Percentiles rank a stretch among this genome's conserved stretches.
Conservation (phyloP, 1,139 yeast species). For the Hyphopichia fennica region DNA sequence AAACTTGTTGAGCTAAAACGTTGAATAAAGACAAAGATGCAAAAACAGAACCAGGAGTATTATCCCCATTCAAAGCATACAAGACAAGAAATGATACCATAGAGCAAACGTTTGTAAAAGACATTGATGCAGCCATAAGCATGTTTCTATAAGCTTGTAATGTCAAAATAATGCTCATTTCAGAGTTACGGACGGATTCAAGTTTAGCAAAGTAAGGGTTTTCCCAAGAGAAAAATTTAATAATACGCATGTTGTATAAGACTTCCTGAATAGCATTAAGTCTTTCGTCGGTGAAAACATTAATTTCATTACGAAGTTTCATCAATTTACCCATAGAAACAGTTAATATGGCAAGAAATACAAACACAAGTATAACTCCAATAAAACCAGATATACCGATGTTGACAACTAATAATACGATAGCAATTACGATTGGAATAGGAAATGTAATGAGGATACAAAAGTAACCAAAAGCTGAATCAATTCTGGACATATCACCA, state of each 20-base stretch:
- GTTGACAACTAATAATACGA: slow-evolving; percentile 61
- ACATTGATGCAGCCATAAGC: slow-evolving; percentile 11
- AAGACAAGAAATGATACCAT: slow-evolving; percentile 14
- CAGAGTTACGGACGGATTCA: slow-evolving; percentile 7
- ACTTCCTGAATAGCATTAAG: slow-evolving; percentile 60
- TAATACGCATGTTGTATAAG: slow-evolving; percentile 57
- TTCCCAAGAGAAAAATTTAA: slow-evolving; percentile 52
- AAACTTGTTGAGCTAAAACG: slow-evolving; percentile 48
- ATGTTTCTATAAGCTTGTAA: slow-evolving; percentile 13
- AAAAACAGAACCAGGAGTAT: slow-evolving; percentile 71
- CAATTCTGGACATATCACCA: slow-evolving; percentile 22
- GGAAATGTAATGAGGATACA: slow-evolving; percentile 62
- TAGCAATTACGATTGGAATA: slow-evolving; percentile 50
- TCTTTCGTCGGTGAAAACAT: slow-evolving; percentile 51
- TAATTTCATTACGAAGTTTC: slow-evolving; percentile 25
- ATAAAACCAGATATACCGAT: slow-evolving; percentile 70
- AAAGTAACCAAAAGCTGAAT: slow-evolving; percentile 38
- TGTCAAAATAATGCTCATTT: slow-evolving; percentile 10
- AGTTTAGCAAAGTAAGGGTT: slow-evolving; percentile 13
- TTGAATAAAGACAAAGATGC: slow-evolving; percentile 78
- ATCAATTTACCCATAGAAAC: slow-evolving; percentile 9
- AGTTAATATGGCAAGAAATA: slow-evolving; percentile 19
- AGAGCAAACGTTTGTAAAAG: slow-evolving; percentile 12
- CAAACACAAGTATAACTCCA: slow-evolving; percentile 50
- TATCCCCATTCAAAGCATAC: slow-evolving; percentile 22